Base-by-base conservation (phyloP, 75 land plant genomes). In the Pinus albicaulis region DNA sequence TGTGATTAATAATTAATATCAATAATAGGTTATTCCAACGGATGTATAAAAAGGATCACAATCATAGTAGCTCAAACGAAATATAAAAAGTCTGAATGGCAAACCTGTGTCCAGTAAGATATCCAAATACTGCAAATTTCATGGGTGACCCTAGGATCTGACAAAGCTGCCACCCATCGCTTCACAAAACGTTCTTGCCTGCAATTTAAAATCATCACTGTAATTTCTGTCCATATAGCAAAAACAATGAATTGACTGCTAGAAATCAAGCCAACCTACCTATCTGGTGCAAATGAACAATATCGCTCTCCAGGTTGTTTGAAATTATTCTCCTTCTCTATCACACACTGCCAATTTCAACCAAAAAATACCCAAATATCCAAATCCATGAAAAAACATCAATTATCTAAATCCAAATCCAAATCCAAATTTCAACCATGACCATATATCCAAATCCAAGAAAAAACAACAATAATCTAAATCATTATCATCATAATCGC, bases 301-400 rank as follows among this genome's bases (percentile, higher is more conserved):
- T 87, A 91, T 73, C 92, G 77, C 55, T 81, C 93, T 57, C 93
- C 93, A 63, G 92, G 87, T 77, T 91, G 93, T 66, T 80, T 81
- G 79, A 91, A 91, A 77, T 91, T 89, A 83, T 91, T 91, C 82
- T 91, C 91, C 89, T 91, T 91, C 23, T 71, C 81, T 55, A 91
- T 89, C 20, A 91, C 73, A 28, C 63, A 53, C 93, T 91, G 86
- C 56, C 66, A 22, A 62, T 4, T 65, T 19, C 19, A 14, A 78
- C 15, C 12, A 34, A 36, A 26, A 72, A 55, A 26, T 20, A 38
- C 41, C 19, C 7, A 10, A 68, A 34, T 34, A 34, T 34, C 36
- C 36, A 34, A 34, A 34, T 34, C 36, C 36, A 34, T 34, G 36
- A 34, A n/a, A n/a, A n/a, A n/a, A n/a, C n/a, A n/a, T n/a, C n/a